Conservation (phyloP, 306 rosid genomes). For the Bauhinia variegata region DNA sequence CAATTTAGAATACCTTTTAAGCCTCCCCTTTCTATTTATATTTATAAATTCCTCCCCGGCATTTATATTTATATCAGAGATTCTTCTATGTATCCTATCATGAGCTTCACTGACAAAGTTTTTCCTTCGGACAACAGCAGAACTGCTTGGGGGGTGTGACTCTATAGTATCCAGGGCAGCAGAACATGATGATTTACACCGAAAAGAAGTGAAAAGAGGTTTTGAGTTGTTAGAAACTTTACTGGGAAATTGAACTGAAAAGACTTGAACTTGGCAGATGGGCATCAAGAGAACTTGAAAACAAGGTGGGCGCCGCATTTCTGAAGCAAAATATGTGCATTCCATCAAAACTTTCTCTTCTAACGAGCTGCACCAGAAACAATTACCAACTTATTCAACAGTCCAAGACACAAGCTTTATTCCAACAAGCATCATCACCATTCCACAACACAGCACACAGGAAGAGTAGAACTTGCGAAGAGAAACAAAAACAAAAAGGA, state of each 20-base stretch:
- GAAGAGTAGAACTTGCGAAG: too few relatives aligned
- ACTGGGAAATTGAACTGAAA: constrained; percentile 22
- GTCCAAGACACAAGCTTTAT: too few relatives aligned
- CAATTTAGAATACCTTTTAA: constrained; percentile 37
- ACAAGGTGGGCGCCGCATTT: constrained; percentile 3
- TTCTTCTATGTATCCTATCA: constrained; percentile 12
- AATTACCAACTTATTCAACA: too few relatives aligned
- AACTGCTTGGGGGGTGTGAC: constrained; percentile 16
- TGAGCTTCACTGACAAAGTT: neutral
- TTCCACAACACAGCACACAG: too few relatives aligned
- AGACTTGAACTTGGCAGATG: constrained; percentile 14
- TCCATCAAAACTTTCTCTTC: constrained; percentile 20
- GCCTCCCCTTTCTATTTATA: constrained; percentile 30
- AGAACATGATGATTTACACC: neutral
- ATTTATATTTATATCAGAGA: neutral
- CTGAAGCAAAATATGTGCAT: constrained; percentile 20
- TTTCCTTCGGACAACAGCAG: neutral
- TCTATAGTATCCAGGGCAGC: constrained; percentile 6
- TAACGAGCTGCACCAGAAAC: too few relatives aligned
- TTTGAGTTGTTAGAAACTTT: constrained; percentile 14
- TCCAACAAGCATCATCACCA: too few relatives aligned
- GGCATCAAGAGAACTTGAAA: constrained; percentile 9
- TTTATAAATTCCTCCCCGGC: constrained; percentile 3
- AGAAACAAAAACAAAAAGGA: too few relatives aligned
- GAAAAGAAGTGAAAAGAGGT: neutral